Conservation (phyloP, 352 stramenopile genomes). For the Globisporangium rhizosaccharum region DNA sequence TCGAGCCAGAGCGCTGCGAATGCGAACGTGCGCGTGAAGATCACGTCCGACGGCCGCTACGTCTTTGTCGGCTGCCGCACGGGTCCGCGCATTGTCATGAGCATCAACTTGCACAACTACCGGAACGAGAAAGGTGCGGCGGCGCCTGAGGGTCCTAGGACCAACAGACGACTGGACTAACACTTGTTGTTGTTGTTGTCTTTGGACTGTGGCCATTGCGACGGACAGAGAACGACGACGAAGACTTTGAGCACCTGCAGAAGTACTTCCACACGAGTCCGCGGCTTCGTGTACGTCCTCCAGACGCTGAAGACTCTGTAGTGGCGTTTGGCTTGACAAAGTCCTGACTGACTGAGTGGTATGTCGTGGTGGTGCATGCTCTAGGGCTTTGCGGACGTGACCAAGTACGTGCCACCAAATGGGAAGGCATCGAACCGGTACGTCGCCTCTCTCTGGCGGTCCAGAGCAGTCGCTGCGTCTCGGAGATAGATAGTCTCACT, state of each 20-base stretch:
- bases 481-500: no score
- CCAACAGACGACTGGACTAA: not conserved
- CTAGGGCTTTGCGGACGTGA: slow-evolving; percentile 74
- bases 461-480: not conserved
- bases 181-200: not conserved
- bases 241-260: slow-evolving; percentile 76
- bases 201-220: not conserved
- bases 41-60: slow-evolving; percentile 68
- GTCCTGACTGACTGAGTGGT: not conserved
- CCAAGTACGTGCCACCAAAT: slow-evolving; percentile 26
- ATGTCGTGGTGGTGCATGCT: slow-evolving; percentile 7
- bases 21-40: slow-evolving; percentile 68
- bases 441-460: slow-evolving; percentile 1
- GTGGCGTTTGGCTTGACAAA: not conserved
- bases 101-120: slow-evolving; percentile 77
- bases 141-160: no score
- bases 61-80: slow-evolving; percentile 80
- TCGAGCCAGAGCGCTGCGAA: slow-evolving; percentile 43
- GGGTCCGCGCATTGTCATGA: slow-evolving; percentile 67
- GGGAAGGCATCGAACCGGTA: slow-evolving; percentile 10
- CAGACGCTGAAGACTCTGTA: not conserved
- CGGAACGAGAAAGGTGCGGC: slow-evolving; percentile 70
- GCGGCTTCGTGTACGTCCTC: slow-evolving; percentile 49
- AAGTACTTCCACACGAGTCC: slow-evolving; percentile 61
- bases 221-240: slow-evolving; percentile 59